Evolutionary conservation across 2,329 filamentous ascomycete species (phyloP).

Genomic region (Colletotrichum trifolii): DNA sequence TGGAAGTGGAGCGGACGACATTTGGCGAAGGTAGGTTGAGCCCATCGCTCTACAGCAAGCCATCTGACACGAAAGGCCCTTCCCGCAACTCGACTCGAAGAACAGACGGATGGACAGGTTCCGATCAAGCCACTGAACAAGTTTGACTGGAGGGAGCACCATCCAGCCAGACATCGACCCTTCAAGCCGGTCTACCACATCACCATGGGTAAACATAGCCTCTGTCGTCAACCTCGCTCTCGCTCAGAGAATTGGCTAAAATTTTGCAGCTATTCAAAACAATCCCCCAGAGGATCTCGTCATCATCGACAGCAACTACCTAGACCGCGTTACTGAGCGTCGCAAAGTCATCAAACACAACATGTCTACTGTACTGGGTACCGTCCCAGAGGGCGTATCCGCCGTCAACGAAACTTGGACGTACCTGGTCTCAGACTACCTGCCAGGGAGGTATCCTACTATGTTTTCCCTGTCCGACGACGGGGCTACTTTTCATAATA

Average conservation of each 20-base stretch:
- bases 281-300: slow-evolving; percentile 61
- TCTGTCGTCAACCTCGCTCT: neutral
- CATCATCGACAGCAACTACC: slow-evolving; percentile 63
- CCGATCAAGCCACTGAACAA: slow-evolving; percentile 42
- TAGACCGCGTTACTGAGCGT: slow-evolving; percentile 54
- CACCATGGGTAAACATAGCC: slow-evolving; percentile 58
- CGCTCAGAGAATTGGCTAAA: neutral
- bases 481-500: slow-evolving; percentile 51
- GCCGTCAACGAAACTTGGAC: slow-evolving; percentile 61
- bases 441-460: slow-evolving; percentile 60
- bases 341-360: slow-evolving; percentile 52
- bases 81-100: neutral
- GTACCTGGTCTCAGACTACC: slow-evolving; percentile 58
- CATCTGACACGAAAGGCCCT: neutral
- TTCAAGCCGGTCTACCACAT: slow-evolving; percentile 66
- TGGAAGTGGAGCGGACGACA: slow-evolving; percentile 20
- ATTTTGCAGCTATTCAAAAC: slow-evolving; percentile 52
- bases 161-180: slow-evolving; percentile 55
- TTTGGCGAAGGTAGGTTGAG: neutral
- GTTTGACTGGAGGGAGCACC: slow-evolving; percentile 53
- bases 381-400: slow-evolving; percentile 49
- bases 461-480: slow-evolving; percentile 55
- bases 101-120: neutral
- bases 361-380: slow-evolving; percentile 54
- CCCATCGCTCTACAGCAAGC: no score